phyloP scores from a whole-genome alignment of 2,329 filamentous ascomycete genomes.

The Claviceps quebecensis region DNA sequence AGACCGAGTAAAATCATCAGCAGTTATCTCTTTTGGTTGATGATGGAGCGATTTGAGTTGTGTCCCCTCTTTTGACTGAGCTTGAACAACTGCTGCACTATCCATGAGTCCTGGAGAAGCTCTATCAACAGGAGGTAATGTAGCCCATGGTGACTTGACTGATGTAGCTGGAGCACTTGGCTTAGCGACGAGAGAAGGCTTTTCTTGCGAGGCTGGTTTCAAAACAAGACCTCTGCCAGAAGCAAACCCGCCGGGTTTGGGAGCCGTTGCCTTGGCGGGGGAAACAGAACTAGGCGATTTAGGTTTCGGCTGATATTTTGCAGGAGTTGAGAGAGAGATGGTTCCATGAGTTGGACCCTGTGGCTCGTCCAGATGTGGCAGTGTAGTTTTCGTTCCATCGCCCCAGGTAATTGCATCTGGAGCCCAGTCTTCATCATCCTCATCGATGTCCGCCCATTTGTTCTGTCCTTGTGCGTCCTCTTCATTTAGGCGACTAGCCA shows the following conservation, averaged over 20 bases:
- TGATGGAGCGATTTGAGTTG: constrained; percentile 37
- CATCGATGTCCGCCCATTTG: constrained; percentile 83
- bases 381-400: constrained; percentile 70
- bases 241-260: constrained; percentile 32
- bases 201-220: constrained; percentile 51
- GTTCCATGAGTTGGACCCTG: constrained; percentile 16
- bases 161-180: constrained; percentile 53
- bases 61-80: constrained; percentile 40
- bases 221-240: constrained; percentile 49
- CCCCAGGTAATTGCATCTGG: constrained; percentile 79
- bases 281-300: constrained; percentile 28
- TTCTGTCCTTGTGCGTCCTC: constrained; percentile 62
- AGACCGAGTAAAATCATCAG: constrained; percentile 81
- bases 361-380: constrained; percentile 47
- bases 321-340: constrained; percentile 11
- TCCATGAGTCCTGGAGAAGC: constrained; percentile 56
- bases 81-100: constrained; percentile 29
- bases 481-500: constrained; percentile 63
- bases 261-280: constrained; percentile 23
- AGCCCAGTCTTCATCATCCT: constrained; percentile 78
- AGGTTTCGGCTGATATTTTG: constrained; percentile 25
- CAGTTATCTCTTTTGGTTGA: constrained; percentile 67
- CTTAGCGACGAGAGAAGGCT: constrained; percentile 60
- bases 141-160: constrained; percentile 83
- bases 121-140: constrained; percentile 73